A percentile compares a stretch with the other conserved stretches of the same genome.
Conservation (phyloP, 345 rosid species). For the Eucalyptus paniculata region DNA sequence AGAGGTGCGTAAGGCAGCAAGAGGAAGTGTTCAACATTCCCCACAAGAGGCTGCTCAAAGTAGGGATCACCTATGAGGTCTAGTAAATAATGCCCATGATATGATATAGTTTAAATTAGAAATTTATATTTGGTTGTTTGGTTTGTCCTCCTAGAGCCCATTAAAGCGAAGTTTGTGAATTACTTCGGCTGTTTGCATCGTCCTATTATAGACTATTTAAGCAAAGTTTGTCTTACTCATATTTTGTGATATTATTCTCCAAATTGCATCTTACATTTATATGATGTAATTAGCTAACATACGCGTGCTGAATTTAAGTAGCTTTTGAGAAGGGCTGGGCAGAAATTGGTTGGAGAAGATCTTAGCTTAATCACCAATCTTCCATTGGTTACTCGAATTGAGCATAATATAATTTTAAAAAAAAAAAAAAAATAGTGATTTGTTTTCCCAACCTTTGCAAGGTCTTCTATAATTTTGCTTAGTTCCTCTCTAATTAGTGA, state of each 20-base stretch:
- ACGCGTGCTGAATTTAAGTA: background rate
- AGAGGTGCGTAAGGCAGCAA: conserved; percentile 6
- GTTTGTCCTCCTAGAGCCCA: background rate
- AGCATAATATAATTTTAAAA: background rate
- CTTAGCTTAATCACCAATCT: background rate
- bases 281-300: background rate
- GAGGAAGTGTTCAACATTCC: conserved; percentile 12
- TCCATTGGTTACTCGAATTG: background rate
- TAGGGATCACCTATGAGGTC: conserved; percentile 13
- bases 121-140: background rate
- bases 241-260: background rate
- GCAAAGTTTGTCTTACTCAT: background rate
- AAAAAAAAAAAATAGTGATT: background rate
- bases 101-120: background rate
- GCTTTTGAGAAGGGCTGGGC: background rate
- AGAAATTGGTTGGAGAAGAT: background rate
- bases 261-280: background rate
- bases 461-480: background rate
- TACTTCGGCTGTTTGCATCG: background rate
- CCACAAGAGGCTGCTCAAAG: conserved; percentile 6
- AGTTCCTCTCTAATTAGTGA: background rate
- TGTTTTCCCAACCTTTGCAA: background rate
- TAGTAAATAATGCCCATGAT: background rate
- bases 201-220: background rate
- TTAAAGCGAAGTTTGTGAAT: background rate